Percentiles rank a stretch among this genome's conserved stretches.
phyloP scores from a whole-genome alignment of 2,329 filamentous ascomycete genomes.

The Alternaria conjuncta region DNA sequence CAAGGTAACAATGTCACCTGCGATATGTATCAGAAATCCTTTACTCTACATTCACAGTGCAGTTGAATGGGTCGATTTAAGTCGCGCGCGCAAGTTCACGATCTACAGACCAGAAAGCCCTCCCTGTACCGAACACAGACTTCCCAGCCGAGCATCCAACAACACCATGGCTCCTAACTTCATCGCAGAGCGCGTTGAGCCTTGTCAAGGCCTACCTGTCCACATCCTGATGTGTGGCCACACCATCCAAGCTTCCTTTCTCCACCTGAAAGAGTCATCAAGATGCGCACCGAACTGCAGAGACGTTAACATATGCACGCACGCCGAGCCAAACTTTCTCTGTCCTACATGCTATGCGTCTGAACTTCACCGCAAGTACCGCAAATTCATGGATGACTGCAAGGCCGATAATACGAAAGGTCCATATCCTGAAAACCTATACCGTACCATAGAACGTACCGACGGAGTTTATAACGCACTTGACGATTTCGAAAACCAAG shows the following conservation, averaged over 20 bases:
- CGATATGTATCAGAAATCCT: background rate
- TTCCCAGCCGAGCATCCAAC: background rate
- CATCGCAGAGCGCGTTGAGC: background rate
- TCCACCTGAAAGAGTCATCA: background rate
- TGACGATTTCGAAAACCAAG: background rate
- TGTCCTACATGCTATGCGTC: background rate
- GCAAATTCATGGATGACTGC: background rate
- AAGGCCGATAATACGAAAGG: background rate
- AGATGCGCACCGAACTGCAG: constrained; percentile 7
- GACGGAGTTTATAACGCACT: background rate
- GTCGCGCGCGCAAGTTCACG: background rate
- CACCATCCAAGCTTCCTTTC: background rate
- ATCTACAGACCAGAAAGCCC: background rate
- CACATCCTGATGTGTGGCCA: constrained; percentile 1
- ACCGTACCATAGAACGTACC: background rate
- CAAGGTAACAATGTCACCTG: background rate
- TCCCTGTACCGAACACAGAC: background rate
- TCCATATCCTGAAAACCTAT: background rate
- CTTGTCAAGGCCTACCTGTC: background rate
- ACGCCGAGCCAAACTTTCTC: background rate
- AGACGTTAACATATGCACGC: background rate
- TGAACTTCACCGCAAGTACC: background rate
- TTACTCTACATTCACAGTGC: background rate
- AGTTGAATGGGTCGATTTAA: background rate
- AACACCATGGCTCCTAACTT: background rate